Percentiles rank a stretch among this genome's conserved stretches.
These are phyloP conservation scores for Gonapodya sp. DNA, from an alignment of 192 early-diverging fungal species.

Conservation along the genomic window DNA sequence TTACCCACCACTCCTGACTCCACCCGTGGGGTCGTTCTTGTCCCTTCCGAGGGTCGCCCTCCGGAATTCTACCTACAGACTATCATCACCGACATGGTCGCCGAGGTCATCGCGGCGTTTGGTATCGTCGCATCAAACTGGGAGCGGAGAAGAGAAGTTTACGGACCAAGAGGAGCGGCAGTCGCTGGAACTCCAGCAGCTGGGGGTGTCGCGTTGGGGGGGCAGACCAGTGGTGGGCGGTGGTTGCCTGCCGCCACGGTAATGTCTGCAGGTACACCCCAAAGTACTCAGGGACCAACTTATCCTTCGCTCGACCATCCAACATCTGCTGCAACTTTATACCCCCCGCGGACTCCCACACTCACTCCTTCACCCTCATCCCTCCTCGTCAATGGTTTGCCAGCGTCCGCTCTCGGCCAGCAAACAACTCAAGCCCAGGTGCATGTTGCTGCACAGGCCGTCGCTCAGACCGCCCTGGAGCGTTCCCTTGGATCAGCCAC, in stretches of 20 bases:
- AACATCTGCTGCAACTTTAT: neutral
- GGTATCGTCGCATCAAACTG: neutral
- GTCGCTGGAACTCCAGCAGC: neutral
- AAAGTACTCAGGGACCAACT: neutral
- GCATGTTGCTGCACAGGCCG: too few species aligned
- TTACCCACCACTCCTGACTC: neutral
- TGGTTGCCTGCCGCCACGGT: neutral
- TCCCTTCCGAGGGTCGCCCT: neutral
- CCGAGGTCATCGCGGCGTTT: neutral
- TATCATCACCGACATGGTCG: neutral
- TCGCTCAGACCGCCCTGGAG: too few species aligned
- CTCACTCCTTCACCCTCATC: neutral
- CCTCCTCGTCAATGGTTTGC: neutral
- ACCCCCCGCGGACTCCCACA: neutral
- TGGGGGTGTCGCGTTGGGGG: neutral
- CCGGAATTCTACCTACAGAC: neutral
- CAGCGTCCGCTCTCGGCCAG: neutral
- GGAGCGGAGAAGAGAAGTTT: neutral
- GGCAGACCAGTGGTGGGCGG: neutral
- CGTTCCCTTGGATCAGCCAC: too few species aligned
- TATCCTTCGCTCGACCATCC: neutral
- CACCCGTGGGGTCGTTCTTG: neutral
- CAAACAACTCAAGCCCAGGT: neutral
- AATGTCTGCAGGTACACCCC: neutral
- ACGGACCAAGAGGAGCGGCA: neutral